These are phyloP conservation scores for Boletus vinaceobasis DNA, from an alignment of 768 basidiomycete species.

Conservation along the genomic window DNA sequence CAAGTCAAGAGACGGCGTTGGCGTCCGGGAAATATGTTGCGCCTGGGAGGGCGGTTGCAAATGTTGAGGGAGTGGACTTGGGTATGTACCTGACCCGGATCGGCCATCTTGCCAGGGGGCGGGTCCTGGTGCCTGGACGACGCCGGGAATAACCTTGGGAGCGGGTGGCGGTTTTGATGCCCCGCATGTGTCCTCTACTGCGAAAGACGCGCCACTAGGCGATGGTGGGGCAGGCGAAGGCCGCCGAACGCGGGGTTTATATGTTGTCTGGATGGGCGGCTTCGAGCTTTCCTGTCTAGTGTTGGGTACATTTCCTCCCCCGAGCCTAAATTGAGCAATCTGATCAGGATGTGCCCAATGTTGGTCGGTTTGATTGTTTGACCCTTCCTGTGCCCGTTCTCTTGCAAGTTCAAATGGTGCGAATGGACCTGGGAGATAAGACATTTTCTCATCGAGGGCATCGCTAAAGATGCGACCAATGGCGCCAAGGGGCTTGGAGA, in stretches of 20 bases:
- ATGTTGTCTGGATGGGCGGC: conserved; percentile 58
- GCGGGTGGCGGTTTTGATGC: not conserved
- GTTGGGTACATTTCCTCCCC: conserved; percentile 31
- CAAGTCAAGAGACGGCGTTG: conserved; percentile 67
- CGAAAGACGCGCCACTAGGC: conserved; percentile 14
- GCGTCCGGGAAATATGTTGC: conserved; percentile 63
- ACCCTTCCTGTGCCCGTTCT: conserved; percentile 43
- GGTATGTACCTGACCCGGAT: not conserved
- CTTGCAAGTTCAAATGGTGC: conserved; percentile 63
- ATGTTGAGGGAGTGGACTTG: conserved; percentile 27
- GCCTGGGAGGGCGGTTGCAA: conserved; percentile 42
- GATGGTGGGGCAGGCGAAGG: conserved; percentile 41
- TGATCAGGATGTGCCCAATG: conserved; percentile 43
- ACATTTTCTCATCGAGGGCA: conserved; percentile 68
- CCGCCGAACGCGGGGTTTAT: conserved; percentile 67
- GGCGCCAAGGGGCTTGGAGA: conserved; percentile 87
- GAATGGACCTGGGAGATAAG: conserved; percentile 66
- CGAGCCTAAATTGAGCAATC: conserved; percentile 23
- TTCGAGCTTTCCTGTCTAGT: conserved; percentile 29
- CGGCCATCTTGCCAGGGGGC: conserved; percentile 44
- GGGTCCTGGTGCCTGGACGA: conserved; percentile 46
- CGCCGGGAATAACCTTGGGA: conserved; percentile 36
- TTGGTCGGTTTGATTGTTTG: conserved; percentile 30
- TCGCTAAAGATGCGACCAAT: conserved; percentile 86
- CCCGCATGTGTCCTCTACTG: conserved; percentile 48